phyloP scores from a whole-genome alignment of 352 stramenopile species.

The Phytopythium vexans region DNA sequence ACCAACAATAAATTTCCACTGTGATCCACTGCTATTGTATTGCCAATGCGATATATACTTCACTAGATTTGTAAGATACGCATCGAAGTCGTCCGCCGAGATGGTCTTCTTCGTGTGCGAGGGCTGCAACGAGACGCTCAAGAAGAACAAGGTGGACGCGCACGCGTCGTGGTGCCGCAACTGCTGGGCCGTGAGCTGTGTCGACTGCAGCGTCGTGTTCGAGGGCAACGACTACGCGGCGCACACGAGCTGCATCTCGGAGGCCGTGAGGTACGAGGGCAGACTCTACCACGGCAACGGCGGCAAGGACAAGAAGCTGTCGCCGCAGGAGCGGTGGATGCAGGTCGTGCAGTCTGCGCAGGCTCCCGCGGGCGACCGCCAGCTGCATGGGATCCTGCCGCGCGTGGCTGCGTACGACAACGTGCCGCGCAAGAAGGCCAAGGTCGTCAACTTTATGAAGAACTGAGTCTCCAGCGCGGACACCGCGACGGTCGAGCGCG shows the following conservation, averaged over 20 bases:
- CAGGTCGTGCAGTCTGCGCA: conserved; percentile 59
- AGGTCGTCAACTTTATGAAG: conserved; percentile 91
- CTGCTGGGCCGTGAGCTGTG: conserved; percentile 91
- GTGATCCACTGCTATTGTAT: no score
- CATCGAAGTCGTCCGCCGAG: no score
- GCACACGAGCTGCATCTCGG: conserved; percentile 92
- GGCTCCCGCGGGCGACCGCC: conserved; percentile 36
- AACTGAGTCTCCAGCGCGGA: conserved; percentile 75
- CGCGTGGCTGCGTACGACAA: conserved; percentile 85
- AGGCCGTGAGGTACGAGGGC: conserved; percentile 94
- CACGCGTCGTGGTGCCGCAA: conserved; percentile 82
- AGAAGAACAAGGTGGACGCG: conserved; percentile 93
- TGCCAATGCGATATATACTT: no score
- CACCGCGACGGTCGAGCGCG: conserved; percentile 42
- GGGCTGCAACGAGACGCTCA: conserved; percentile 90
- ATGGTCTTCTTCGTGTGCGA: conserved; percentile 90
- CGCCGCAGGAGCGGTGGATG: conserved; percentile 87
- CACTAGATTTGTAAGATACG: no score
- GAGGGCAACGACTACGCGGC: conserved; percentile 85
- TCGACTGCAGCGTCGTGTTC: conserved; percentile 92
- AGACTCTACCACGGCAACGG: conserved; percentile 74
- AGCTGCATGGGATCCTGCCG: conserved; percentile 66
- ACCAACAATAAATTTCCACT: no score
- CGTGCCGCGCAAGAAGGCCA: conserved; percentile 91
- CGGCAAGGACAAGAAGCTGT: conserved; percentile 70